Evolutionary conservation across 2,329 filamentous ascomycete species (phyloP).

Genomic region (Cladosporium sp.): DNA sequence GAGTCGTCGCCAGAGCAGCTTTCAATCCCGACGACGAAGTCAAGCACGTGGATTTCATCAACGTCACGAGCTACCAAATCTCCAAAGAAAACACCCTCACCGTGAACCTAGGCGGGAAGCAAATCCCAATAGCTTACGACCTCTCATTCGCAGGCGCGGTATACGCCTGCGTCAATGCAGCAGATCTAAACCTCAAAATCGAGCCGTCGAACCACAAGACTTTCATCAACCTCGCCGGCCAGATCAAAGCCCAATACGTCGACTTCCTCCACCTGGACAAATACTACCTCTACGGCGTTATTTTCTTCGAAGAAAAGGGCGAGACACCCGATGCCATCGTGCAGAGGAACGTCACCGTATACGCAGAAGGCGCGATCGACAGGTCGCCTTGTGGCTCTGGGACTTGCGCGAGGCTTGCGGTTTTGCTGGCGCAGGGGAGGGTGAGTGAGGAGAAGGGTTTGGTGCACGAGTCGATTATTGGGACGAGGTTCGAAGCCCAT

Average conservation of each 20-base stretch:
- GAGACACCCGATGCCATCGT: not conserved
- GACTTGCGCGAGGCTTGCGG: constrained; percentile 29
- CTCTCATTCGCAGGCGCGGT: constrained; percentile 15
- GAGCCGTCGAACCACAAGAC: constrained; percentile 6
- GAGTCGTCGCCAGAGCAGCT: constrained; percentile 9
- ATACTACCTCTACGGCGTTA: constrained; percentile 14
- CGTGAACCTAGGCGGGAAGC: not conserved
- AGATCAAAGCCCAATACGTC: constrained; percentile 8
- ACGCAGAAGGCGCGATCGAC: constrained; percentile 47
- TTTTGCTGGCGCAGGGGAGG: constrained; percentile 8
- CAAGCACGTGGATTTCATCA: constrained; percentile 14
- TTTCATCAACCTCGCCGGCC: constrained; percentile 10
- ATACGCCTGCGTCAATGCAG: constrained; percentile 11
- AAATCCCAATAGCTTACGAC: not conserved
- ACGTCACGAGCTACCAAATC: constrained; percentile 13
- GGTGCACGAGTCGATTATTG: not conserved
- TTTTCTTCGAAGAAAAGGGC: constrained; percentile 13
- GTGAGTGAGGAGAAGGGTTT: not conserved
- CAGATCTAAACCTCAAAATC: not conserved
- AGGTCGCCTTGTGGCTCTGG: constrained; percentile 35
- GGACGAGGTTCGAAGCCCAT: not conserved
- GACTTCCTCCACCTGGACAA: not conserved
- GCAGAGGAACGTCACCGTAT: constrained; percentile 15
- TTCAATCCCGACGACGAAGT: constrained; percentile 3
- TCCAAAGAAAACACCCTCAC: not conserved